A percentile compares a stretch with the other conserved stretches of the same genome.
These are phyloP conservation scores for Lagenidium giganteum DNA, from an alignment of 352 stramenopile genomes.

Conservation along the genomic window DNA sequence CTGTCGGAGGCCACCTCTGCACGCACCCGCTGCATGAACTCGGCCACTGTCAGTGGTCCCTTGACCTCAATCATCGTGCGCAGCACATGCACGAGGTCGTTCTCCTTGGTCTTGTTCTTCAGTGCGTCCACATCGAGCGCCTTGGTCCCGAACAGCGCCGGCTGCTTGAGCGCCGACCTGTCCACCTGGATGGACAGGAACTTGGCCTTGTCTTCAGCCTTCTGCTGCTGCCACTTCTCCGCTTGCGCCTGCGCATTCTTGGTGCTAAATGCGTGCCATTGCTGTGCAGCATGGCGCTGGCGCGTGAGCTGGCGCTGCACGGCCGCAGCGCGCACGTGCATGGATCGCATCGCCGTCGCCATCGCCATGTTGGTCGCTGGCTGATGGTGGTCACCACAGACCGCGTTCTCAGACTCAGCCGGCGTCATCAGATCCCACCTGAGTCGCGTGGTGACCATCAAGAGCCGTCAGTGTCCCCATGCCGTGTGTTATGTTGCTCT, in stretches of 20 bases:
- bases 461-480: too few species aligned
- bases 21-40: conserved; percentile 89
- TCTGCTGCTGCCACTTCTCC: conserved; percentile 56
- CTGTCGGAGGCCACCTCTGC: neutral
- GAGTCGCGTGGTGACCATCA: too few species aligned
- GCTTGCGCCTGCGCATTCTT: conserved; percentile 32
- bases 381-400: too few species aligned
- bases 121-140: conserved; percentile 20
- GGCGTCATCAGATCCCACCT: too few species aligned
- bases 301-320: too few species aligned
- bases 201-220: conserved; percentile 39
- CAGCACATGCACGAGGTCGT: conserved; percentile 70
- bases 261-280: too few species aligned
- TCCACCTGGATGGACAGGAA: conserved; percentile 63
- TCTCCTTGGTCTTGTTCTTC: conserved; percentile 53
- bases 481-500: too few species aligned
- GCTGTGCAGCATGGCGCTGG: too few species aligned
- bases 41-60: conserved; percentile 89
- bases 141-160: conserved; percentile 18
- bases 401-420: too few species aligned
- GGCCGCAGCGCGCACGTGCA: too few species aligned
- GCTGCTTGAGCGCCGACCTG: conserved; percentile 66
- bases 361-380: too few species aligned
- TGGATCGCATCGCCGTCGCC: too few species aligned
- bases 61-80: conserved; percentile 91